Evolutionary conservation across 2,329 filamentous ascomycete genomes (phyloP), one percentile per base, ranked within the genome.

Genomic region (Aspergillus japonicus): DNA sequence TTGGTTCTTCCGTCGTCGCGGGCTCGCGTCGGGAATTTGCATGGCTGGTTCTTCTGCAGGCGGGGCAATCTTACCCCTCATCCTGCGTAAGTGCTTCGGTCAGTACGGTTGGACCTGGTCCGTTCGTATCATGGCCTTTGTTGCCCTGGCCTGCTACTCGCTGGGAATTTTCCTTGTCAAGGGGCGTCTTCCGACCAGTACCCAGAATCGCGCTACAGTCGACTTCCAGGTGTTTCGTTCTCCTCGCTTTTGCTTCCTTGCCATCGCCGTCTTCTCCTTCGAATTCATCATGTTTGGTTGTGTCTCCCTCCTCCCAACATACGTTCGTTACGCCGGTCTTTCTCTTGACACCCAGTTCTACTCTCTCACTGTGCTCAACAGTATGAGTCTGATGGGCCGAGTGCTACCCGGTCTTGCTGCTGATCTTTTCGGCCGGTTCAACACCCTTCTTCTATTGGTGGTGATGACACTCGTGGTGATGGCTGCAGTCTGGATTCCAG

Each of bases 231-330:
- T 79, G 0, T 81, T 82, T 58, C 68, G 66, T 2, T 77, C 77
- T 3, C 70, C 73, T 2, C 73, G 78, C 0, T 77, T 82, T 26
- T 73, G 69, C 1, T 77, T 82, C 35, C 68, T 82, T 3, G 75
- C 78, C 0, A 64, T 74, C 4, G 75, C 75, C 0, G 72, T 82
- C 8, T 81, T 82, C 58, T 71, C 76, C 1, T 76, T 83, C 21
- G 81, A 83, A 50, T 79, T 82, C 52, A 78, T 79, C 42, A 74
- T 82, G 14, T 83, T 82, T 47, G 80, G 79, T 12, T 75, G 78
- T n/a, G 75, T 78, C 0, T 78, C 78, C 1, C 72, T 82, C 7
- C 66, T 83, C 1, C 81, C 81, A 0, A 81, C 79, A 0, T 82
- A 82, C 60, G 66, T 72, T 23, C 71, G 71, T 16, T 72, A 67